These are phyloP conservation scores for Leishmania martiniquensis DNA, from an alignment of 208 protist genomes.

Conservation along the genomic window DNA sequence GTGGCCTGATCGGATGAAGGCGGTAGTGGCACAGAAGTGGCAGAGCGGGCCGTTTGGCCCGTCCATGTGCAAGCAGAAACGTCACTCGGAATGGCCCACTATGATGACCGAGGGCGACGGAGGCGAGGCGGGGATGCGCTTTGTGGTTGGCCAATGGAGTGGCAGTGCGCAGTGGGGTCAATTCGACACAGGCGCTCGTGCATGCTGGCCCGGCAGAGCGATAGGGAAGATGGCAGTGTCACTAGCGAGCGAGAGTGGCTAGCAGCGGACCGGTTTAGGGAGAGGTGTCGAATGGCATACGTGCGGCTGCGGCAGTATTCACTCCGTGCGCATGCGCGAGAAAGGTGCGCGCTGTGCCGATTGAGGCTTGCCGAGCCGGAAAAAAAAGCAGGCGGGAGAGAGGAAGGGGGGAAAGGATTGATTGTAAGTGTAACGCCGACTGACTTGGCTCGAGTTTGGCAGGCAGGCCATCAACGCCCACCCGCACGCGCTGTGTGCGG, in stretches of 20 bases:
- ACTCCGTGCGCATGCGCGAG: background rate
- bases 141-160: background rate
- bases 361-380: background rate
- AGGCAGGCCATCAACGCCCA: background rate
- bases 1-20: background rate
- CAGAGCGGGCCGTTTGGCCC: background rate
- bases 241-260: background rate
- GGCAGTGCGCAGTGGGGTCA: background rate
- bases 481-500: background rate
- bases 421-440: background rate
- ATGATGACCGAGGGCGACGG: background rate
- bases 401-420: background rate
- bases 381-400: background rate
- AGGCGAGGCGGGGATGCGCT: background rate
- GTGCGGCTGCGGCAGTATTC: background rate
- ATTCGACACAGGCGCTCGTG: background rate
- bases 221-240: background rate
- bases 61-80: background rate
- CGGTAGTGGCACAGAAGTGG: background rate
- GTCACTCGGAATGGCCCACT: background rate
- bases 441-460: background rate
- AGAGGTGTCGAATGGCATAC: background rate
- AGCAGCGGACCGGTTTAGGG: background rate
- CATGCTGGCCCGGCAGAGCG: background rate
- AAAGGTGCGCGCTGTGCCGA: background rate